Conservation (phyloP, 108 stramenopile genomes). For the Bacterosira constricta region DNA sequence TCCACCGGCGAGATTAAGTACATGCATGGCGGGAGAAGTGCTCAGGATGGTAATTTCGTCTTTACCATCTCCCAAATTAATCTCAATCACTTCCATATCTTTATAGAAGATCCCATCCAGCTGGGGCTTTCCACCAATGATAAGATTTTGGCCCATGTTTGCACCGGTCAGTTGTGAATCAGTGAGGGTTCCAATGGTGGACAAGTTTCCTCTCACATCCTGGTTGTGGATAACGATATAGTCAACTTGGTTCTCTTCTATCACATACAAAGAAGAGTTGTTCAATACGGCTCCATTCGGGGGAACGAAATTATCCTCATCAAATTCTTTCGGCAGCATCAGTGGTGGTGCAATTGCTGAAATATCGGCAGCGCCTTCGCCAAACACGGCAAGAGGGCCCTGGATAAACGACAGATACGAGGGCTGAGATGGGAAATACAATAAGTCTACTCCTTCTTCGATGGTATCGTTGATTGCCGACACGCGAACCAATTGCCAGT, state of each 20-base stretch:
- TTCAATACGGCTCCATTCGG: conserved; percentile 25
- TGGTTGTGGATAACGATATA: conserved; percentile 35
- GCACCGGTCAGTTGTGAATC: conserved; percentile 19
- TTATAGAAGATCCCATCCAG: conserved; percentile 23
- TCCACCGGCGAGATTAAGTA: conserved; percentile 27
- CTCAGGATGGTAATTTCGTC: conserved; percentile 27
- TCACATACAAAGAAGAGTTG: conserved; percentile 8
- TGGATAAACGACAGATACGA: conserved; percentile 41
- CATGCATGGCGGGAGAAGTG: conserved; percentile 37
- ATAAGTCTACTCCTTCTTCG: conserved; percentile 46
- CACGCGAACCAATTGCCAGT: conserved; percentile 16
- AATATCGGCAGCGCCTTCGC: conserved; percentile 25
- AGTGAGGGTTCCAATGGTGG: conserved; percentile 21
- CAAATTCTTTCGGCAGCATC: conserved; percentile 36
- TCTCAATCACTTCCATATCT: conserved; percentile 33
- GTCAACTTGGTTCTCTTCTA: conserved; percentile 44
- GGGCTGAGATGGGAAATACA: conserved; percentile 48
- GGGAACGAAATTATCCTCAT: conserved; percentile 22
- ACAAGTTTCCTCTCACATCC: conserved; percentile 27
- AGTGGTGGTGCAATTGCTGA: conserved; percentile 20
- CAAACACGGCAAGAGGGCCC: conserved; percentile 36
- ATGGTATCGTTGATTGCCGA: conserved; percentile 38
- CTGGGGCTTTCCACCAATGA: conserved; percentile 8
- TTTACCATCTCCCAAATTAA: conserved; percentile 37
- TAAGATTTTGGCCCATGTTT: conserved; percentile 38